Evolutionary conservation across 768 basidiomycete genomes (phyloP).

Genomic region (Suillus sp.): DNA sequence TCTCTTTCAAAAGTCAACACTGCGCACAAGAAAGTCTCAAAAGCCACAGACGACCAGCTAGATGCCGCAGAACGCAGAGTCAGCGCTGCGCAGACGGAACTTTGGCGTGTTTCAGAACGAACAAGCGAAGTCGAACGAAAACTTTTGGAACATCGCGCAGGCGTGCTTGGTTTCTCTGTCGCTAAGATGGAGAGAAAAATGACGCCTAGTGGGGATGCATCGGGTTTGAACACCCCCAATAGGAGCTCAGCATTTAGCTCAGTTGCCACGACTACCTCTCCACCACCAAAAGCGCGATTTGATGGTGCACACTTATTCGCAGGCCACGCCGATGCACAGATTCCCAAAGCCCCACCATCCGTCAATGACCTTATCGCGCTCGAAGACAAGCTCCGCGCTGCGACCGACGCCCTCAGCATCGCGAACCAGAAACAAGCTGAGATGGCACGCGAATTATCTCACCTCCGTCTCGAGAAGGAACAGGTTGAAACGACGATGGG

Average conservation of each 20-base stretch:
- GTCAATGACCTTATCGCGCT: slow-evolving; percentile 50
- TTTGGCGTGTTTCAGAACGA: slow-evolving; percentile 67
- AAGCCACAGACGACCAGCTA: slow-evolving; percentile 71
- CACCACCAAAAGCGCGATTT: slow-evolving; percentile 59
- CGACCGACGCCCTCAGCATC: slow-evolving; percentile 56
- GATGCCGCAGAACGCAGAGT: slow-evolving; percentile 75
- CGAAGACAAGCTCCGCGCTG: slow-evolving; percentile 66
- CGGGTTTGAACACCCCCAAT: slow-evolving; percentile 55
- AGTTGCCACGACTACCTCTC: slow-evolving; percentile 40
- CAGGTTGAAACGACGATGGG: slow-evolving; percentile 65
- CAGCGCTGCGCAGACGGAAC: slow-evolving; percentile 67
- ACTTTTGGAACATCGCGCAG: slow-evolving; percentile 81
- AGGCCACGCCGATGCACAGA: slow-evolving; percentile 69
- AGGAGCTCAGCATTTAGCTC: slow-evolving; percentile 56
- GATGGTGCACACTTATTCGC: slow-evolving; percentile 86
- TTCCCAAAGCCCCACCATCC: slow-evolving; percentile 48
- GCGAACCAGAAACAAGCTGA: slow-evolving; percentile 65
- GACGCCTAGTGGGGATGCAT: slow-evolving; percentile 37
- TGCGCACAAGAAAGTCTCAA: slow-evolving; percentile 55
- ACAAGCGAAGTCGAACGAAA: slow-evolving; percentile 61
- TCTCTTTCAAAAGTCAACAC: slow-evolving; percentile 72
- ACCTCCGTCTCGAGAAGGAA: slow-evolving; percentile 67
- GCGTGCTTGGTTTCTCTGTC: slow-evolving; percentile 73
- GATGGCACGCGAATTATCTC: slow-evolving; percentile 60
- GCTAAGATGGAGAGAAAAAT: slow-evolving; percentile 65